phyloP scores from a whole-genome alignment of 805 yeast species.

The Naumovozyma castellii region DNA sequence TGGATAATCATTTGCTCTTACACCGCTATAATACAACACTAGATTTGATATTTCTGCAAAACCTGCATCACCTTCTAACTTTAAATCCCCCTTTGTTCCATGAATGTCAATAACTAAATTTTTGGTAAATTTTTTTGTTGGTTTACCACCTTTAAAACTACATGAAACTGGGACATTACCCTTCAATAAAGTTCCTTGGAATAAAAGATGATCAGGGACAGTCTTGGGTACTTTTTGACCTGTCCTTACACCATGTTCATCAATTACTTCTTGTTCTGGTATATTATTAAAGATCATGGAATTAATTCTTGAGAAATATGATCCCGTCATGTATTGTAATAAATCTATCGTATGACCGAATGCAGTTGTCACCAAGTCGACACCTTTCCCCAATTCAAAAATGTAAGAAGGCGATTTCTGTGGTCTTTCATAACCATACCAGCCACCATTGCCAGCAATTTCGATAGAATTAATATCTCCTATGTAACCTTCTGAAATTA shows the following conservation, averaged over 20 bases:
- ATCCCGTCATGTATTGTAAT: constrained; percentile 24
- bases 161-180: constrained; percentile 27
- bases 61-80: constrained; percentile 30
- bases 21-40: constrained; percentile 25
- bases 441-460: constrained; percentile 26
- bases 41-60: constrained; percentile 27
- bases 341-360: constrained; percentile 28
- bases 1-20: constrained; percentile 13
- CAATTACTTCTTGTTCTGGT: constrained; percentile 21
- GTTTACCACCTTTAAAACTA: constrained; percentile 27
- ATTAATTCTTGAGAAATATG: constrained; percentile 22
- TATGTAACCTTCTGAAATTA: constrained; percentile 22
- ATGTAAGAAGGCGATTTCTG: constrained; percentile 20
- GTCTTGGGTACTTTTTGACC: constrained; percentile 17
- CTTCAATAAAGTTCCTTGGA: constrained; percentile 21
- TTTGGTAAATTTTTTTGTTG: constrained; percentile 27
- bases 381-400: constrained; percentile 23
- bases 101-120: constrained; percentile 28
- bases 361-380: constrained; percentile 22
- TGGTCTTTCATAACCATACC: constrained; percentile 27
- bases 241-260: constrained; percentile 17
- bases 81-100: constrained; percentile 28
- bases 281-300: constrained; percentile 26
- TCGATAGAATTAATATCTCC: constrained; percentile 27
- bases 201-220: constrained; percentile 26